Conservation (phyloP, 768 basidiomycete species). For the Grammothele lineata region DNA sequence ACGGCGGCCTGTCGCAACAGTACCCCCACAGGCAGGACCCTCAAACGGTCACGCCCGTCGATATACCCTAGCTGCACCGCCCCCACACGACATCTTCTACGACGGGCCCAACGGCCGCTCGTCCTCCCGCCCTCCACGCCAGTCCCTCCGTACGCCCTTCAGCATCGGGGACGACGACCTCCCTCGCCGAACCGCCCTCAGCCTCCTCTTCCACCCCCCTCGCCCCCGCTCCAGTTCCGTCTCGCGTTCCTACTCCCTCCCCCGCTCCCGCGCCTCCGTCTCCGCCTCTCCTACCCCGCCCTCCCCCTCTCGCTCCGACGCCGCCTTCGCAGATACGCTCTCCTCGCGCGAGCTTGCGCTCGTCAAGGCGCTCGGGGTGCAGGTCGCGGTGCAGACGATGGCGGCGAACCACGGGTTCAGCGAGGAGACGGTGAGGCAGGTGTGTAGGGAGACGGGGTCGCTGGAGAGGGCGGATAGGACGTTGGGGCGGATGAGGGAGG, state of each 20-base stretch:
- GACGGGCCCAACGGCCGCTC: too few relatives aligned
- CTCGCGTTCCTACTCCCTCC: neutral
- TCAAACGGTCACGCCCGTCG: neutral
- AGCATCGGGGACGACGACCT: neutral
- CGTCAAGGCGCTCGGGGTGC: conserved; percentile 27
- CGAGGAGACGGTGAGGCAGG: conserved; percentile 35
- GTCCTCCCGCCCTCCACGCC: neutral
- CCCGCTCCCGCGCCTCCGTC: conserved; percentile 1
- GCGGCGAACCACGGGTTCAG: conserved; percentile 42
- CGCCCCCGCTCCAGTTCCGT: neutral
- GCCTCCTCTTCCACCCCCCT: conserved; percentile 3
- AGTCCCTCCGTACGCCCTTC: conserved; percentile 1
- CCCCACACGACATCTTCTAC: conserved; percentile 1
- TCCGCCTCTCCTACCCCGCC: neutral
- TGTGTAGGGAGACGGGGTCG: conserved; percentile 32
- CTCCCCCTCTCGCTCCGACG: neutral
- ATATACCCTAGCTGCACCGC: conserved; percentile 1
- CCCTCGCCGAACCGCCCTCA: neutral
- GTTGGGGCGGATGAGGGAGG: conserved; percentile 34
- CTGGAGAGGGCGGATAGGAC: conserved; percentile 36
- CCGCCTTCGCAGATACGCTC: conserved; percentile 1
- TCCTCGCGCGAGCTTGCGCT: conserved; percentile 16
- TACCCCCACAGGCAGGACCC: neutral
- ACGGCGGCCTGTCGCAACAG: too few relatives aligned
- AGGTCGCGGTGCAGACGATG: conserved; percentile 34